Base-by-base conservation (phyloP, 768 basidiomycete genomes). In the Suillus spraguei region DNA sequence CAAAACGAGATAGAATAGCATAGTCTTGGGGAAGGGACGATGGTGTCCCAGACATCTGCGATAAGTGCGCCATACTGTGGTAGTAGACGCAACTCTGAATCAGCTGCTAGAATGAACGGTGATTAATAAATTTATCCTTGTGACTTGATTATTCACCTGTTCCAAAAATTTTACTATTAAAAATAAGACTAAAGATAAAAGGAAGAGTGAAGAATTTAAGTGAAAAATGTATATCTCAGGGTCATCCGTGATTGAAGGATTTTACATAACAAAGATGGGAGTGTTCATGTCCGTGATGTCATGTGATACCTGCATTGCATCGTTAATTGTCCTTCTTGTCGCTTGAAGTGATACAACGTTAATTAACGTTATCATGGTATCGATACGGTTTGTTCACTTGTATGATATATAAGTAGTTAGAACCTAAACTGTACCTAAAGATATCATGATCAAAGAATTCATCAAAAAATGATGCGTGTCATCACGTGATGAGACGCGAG, bases 1-100 rank as follows among this genome's bases (percentile, higher is more conserved):
- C 80, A 69, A 80, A 83, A 24, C 80, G 79, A 17, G 86, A 85
- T 10, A 87, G 74, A 39, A 86, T 28, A 28, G 28, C 28, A 28
- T 28, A 28, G 28, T 28, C 28, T 28, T 28, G 28, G 28, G 28
- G 28, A 28, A 28, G 28, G 28, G 28, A 28, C 28, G 28, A 28
- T 28, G 28, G 28, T 28, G 28, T 28, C 28, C 28, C 28, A 28
- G 28, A 28, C 28, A 28, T 28, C 28, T 28, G 28, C 28, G 42
- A 41, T 41, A 58, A 32, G 39, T 58, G 56, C 1, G 56, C 39
- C 56, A 58, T 39, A 4, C 24, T 41, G 11, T 22, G 4, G 24
- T 24, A 9, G 22, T 10, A 44, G 5, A 8, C 9, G 17, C 38
- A 38, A 39, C 55, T 20, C 24, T 17, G 22, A 58, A 11, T 20